These are phyloP conservation scores for Cladosporium sp. DNA, from an alignment of 2,329 filamentous ascomycete species.

Conservation along the genomic window DNA sequence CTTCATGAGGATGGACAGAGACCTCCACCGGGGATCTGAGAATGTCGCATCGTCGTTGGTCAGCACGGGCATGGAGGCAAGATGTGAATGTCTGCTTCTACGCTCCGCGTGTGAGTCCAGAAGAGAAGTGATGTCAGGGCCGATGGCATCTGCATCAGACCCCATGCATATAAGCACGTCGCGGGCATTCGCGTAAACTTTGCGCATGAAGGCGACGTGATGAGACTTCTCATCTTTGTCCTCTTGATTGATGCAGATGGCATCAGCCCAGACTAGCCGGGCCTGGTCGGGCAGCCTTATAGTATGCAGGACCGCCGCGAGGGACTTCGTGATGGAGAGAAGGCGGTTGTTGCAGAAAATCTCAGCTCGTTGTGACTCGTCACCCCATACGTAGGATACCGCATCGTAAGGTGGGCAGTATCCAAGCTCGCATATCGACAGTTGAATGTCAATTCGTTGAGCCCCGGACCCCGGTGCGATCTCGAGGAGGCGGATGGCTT, in stretches of 20 bases:
- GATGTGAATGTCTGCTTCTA: too few species aligned
- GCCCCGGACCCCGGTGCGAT: background rate
- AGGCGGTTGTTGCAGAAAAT: background rate
- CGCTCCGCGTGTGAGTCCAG: background rate
- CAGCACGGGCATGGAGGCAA: too few species aligned
- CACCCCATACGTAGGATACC: background rate
- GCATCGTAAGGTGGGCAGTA: background rate
- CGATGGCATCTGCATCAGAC: background rate
- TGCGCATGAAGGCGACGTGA: background rate
- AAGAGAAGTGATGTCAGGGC: background rate
- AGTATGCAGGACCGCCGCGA: background rate
- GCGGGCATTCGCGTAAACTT: background rate
- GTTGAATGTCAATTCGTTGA: background rate
- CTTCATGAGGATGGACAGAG: too few species aligned
- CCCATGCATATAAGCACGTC: background rate
- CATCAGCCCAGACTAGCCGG: background rate
- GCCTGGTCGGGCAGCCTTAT: background rate
- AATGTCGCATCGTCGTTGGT: too few species aligned
- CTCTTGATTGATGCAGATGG: too few species aligned
- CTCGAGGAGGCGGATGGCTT: background rate
- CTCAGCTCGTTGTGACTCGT: background rate
- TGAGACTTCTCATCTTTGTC: background rate
- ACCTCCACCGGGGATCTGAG: too few species aligned
- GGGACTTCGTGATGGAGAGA: background rate
- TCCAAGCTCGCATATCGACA: background rate